Percentiles rank a stretch among this genome's conserved stretches.
Evolutionary conservation across 495 filamentous ascomycete species (phyloP).

Genomic region (Aeminium ludgeri): DNA sequence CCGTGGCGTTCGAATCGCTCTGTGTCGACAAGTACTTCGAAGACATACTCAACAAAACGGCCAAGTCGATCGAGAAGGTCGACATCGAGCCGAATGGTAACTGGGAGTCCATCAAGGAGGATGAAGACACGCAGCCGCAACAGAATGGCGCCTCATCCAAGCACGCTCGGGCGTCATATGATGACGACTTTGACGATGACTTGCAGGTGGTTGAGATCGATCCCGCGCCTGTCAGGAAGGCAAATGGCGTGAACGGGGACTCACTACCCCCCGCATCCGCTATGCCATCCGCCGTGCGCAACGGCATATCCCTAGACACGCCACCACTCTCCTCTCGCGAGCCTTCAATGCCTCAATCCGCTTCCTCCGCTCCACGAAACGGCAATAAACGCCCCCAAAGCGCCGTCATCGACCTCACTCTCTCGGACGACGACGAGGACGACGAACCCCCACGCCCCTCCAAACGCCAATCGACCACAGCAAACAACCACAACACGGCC

Average conservation of each 20-base stretch:
- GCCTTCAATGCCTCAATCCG: constrained; percentile 29
- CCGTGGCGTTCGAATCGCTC: constrained; percentile 59
- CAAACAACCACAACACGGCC: neutral
- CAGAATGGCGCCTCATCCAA: constrained; percentile 12
- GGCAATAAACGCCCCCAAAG: constrained; percentile 45
- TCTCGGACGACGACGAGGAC: constrained; percentile 58
- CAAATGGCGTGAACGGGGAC: constrained; percentile 23
- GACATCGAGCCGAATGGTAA: constrained; percentile 73
- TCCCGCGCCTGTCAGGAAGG: constrained; percentile 29
- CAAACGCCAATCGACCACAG: too few relatives aligned
- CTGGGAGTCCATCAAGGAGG: constrained; percentile 41
- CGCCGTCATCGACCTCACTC: constrained; percentile 64
- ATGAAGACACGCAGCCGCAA: constrained; percentile 21
- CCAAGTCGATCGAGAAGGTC: constrained; percentile 58
- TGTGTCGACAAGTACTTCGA: constrained; percentile 85
- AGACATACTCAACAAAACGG: constrained; percentile 61
- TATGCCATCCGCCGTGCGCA: too few relatives aligned
- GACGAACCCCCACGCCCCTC: constrained; percentile 35
- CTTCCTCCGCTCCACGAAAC: constrained; percentile 23
- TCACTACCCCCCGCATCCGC: constrained; percentile 2
- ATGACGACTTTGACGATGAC: constrained; percentile 48
- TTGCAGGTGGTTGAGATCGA: constrained; percentile 52
- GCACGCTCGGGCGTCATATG: constrained; percentile 22
- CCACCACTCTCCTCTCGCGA: constrained; percentile 41
- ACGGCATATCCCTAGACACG: constrained; percentile 25